Evolutionary conservation across 202 grass and related monocot genomes (phyloP), one percentile per base, ranked within the genome.

Genomic region (Setaria viridis): DNA sequence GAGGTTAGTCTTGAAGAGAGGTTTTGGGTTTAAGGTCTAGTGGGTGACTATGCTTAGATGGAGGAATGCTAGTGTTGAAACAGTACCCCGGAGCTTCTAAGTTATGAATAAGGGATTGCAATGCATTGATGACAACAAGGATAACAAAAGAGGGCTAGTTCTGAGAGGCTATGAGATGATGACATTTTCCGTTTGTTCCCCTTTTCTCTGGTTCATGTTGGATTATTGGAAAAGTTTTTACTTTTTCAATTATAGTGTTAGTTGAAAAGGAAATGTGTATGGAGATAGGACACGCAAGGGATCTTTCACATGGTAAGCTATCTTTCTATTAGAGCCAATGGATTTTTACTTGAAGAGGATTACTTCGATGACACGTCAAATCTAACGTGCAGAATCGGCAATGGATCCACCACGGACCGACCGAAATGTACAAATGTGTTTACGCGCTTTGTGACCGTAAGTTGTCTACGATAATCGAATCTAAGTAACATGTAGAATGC

Each of bases 391-490:
- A 0, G 2, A 48, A 16, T 0, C 5, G 5, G 2, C 0, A 12
- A 67, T 67, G 1, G 0, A 49, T 80, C 25, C n/a, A 67, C 9
- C 13, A 0, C 0, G 0, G 13, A 56, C 14, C 0, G 0, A 2
- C 2, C 4, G 9, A 0, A 1, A 4, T 4, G 2, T 3, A 4
- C 0, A 0, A 0, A 59, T 3, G 1, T 0, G 1, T 6, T 35
- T 4, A 0, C 0, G 4, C 0, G n/a, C 11, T 7, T 10, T 16
- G 3, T 0, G 0, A 6, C 0, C 2, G 9, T 42, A 39, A 63
- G 7, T 37, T 58, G 1, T 0, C 13, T 11, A 59, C 0, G 5
- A n/a, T 2, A 57, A 58, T 2, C 6, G 20, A 42, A 58, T 45
- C 2, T 42, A 32, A 33, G 0, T 10, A 6, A 0, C 7, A 0